phyloP scores from a whole-genome alignment of 257 asterid genomes.

The Leptodermis oblonga region DNA sequence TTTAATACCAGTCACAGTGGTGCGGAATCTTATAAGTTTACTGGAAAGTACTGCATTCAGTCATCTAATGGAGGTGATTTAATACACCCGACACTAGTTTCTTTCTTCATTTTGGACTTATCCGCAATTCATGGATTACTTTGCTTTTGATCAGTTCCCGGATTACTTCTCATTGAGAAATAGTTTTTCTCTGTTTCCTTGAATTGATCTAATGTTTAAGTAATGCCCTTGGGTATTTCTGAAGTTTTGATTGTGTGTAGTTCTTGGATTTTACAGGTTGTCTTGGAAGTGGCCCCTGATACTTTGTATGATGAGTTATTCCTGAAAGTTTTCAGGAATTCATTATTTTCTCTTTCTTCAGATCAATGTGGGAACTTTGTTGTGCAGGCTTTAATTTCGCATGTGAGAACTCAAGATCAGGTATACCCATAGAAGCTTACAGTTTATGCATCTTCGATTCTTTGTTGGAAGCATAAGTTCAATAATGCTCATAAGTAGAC shows the following conservation, averaged over 20 bases:
- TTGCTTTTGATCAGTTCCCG: neutral
- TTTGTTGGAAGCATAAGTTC: neutral
- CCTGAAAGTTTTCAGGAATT: constrained; percentile 50
- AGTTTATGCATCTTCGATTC: constrained; percentile 6
- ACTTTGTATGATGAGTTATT: constrained; percentile 54
- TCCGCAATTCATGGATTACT: neutral
- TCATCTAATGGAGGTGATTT: constrained; percentile 92
- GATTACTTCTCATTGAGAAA: neutral
- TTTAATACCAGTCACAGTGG: constrained; percentile 33
- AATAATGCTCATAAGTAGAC: neutral
- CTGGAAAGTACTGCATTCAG: constrained; percentile 81
- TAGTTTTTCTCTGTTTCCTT: neutral
- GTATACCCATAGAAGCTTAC: constrained; percentile 37
- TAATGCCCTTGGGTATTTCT: neutral
- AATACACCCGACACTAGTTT: neutral
- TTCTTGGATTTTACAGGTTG: constrained; percentile 56
- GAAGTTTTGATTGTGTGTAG: neutral
- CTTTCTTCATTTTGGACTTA: neutral
- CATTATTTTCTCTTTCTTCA: constrained; percentile 65
- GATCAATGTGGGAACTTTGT: constrained; percentile 81
- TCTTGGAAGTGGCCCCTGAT: constrained; percentile 85
- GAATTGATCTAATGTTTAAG: neutral
- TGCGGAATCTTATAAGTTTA: constrained; percentile 37
- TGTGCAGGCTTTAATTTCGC: constrained; percentile 84
- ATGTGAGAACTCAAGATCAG: constrained; percentile 70